Conservation (phyloP, 257 asterid genomes). For the Buddleja alternifolia region DNA sequence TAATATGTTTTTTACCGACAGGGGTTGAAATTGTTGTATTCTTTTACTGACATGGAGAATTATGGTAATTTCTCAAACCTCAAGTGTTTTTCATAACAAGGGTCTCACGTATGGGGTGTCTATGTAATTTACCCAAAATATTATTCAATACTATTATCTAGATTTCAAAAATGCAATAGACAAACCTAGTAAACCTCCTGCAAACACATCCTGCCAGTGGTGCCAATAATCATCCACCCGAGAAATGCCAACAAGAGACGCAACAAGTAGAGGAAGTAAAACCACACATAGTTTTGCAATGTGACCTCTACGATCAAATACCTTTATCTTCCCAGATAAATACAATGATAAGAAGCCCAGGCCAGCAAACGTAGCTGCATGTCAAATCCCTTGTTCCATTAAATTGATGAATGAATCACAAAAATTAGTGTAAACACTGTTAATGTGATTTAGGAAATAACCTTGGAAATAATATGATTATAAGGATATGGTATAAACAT, state of each 20-base stretch:
- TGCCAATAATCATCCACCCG: conserved; percentile 87
- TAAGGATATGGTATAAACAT: too few species aligned
- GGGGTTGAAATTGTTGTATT: too few species aligned
- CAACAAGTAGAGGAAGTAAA: conserved; percentile 64
- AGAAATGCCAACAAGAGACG: conserved; percentile 69
- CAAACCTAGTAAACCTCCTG: conserved; percentile 83
- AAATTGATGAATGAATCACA: background rate
- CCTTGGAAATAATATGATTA: background rate
- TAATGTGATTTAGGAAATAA: background rate
- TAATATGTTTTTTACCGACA: too few species aligned
- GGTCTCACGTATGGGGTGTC: too few species aligned
- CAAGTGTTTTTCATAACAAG: too few species aligned
- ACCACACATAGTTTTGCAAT: conserved; percentile 75
- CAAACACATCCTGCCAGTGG: conserved; percentile 93
- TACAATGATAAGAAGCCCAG: conserved; percentile 77
- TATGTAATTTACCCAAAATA: too few species aligned
- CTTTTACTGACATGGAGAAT: too few species aligned
- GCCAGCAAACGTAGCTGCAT: conserved; percentile 81
- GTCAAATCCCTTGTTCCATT: conserved; percentile 21
- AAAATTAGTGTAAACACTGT: background rate
- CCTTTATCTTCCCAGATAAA: conserved; percentile 77
- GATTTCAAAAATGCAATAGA: conserved; percentile 17
- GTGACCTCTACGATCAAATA: conserved; percentile 73
- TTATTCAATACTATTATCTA: background rate
- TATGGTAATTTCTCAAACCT: too few species aligned